Conservation (phyloP, 805 yeast genomes). For the Hanseniaspora nectarophila region DNA sequence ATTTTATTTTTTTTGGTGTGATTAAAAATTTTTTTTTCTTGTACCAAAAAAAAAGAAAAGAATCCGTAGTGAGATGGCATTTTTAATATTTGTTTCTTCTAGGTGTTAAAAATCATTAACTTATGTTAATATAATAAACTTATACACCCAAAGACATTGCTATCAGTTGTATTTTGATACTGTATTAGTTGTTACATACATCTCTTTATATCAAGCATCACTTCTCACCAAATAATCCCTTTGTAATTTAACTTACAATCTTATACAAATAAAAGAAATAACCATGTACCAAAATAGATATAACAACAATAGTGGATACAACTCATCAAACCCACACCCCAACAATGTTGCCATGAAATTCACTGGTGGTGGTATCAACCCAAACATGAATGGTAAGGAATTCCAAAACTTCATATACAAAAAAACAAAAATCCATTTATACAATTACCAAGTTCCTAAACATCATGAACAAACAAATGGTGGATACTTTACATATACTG, state of each 20-base stretch:
- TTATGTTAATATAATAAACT: no score
- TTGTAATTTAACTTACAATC: no score
- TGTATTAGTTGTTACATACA: no score
- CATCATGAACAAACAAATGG: slow-evolving; percentile 7
- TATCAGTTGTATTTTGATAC: no score
- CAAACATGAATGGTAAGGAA: slow-evolving; percentile 13
- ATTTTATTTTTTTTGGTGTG: no score
- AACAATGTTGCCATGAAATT: slow-evolving; percentile 5
- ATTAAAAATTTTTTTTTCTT: no score
- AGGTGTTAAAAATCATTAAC: neutral
- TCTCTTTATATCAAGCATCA: no score
- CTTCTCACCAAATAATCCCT: no score
- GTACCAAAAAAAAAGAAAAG: no score
- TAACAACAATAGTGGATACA: neutral
- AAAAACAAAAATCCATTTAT: slow-evolving; percentile 6
- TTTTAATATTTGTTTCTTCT: neutral
- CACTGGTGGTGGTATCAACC: slow-evolving; percentile 14
- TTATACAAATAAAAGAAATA: no score
- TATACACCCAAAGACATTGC: no score
- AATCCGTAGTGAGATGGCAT: neutral
- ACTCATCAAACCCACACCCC: neutral
- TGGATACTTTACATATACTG: slow-evolving; percentile 6
- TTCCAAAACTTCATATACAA: slow-evolving; percentile 7
- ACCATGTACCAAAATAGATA: slow-evolving; percentile 5
- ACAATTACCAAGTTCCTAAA: slow-evolving; percentile 10